Percentiles rank a stretch among this genome's conserved stretches.
Conservation (phyloP, 495 filamentous ascomycete species). For the Penicillium paradoxum region DNA sequence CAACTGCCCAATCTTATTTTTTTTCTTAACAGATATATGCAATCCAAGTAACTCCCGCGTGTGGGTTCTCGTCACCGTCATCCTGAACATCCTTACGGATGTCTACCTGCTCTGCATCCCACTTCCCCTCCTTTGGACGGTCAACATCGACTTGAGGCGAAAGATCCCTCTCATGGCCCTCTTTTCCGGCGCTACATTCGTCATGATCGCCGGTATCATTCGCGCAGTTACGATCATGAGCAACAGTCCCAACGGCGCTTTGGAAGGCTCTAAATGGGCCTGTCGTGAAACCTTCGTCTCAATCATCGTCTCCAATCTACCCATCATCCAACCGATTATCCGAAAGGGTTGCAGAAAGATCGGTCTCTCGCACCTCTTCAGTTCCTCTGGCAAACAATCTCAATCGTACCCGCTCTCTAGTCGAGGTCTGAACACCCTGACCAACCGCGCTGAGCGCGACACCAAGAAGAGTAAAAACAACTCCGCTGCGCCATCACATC, state of each 20-base stretch:
- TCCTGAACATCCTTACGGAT: constrained; percentile 47
- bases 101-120: constrained; percentile 50
- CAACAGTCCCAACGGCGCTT: constrained; percentile 31
- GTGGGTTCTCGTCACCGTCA: constrained; percentile 32
- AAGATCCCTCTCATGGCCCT: constrained; percentile 47
- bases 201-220: constrained; percentile 51
- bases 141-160: constrained; percentile 38
- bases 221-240: constrained; percentile 49
- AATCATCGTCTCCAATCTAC: constrained; percentile 50
- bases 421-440: constrained; percentile 12
- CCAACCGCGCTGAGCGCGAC: constrained; percentile 5
- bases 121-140: constrained; percentile 46
- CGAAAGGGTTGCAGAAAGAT: constrained; percentile 28
- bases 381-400: constrained; percentile 16
- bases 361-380: constrained; percentile 29
- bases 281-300: constrained; percentile 55
- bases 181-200: constrained; percentile 53
- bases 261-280: constrained; percentile 49
- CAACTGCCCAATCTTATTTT: background rate
- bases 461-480: constrained; percentile 15
- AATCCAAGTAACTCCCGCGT: constrained; percentile 33
- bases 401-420: constrained; percentile 20
- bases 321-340: constrained; percentile 51
- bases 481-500: constrained; percentile 8
- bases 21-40: constrained; percentile 27